A percentile compares a stretch with the other conserved stretches of the same genome.
Conservation (phyloP, 129 eudicot genomes). For the Logfia minima region DNA sequence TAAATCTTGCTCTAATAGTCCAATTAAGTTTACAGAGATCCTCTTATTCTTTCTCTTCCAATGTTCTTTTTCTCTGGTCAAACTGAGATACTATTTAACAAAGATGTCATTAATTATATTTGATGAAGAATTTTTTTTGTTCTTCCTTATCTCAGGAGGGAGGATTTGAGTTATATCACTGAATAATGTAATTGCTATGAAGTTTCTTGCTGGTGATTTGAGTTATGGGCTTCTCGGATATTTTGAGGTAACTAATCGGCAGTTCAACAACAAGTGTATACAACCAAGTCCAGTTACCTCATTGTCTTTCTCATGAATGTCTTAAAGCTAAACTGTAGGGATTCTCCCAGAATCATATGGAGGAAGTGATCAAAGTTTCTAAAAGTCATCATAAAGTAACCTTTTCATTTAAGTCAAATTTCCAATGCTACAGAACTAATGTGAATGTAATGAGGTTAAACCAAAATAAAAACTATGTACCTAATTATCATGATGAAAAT, state of each 20-base stretch:
- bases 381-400: constrained; percentile 89
- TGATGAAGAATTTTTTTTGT: too few species aligned
- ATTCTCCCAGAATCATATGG: constrained; percentile 91
- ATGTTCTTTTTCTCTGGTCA: too few species aligned
- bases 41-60: too few species aligned
- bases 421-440: too few species aligned
- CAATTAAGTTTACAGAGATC: too few species aligned
- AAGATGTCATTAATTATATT: too few species aligned
- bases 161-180: constrained; percentile 91
- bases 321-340: constrained; percentile 58
- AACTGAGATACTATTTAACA: too few species aligned
- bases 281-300: constrained; percentile 4
- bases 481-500: too few species aligned
- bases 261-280: constrained; percentile 10
- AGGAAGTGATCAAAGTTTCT: constrained; percentile 92
- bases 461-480: too few species aligned
- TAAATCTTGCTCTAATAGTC: too few species aligned
- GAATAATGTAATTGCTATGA: constrained; percentile 92
- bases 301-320: constrained; percentile 23
- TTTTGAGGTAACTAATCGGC: constrained; percentile 65
- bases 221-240: constrained; percentile 90
- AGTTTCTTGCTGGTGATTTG: constrained; percentile 95
- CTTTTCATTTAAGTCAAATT: neutral
- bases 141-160: constrained; percentile 58
- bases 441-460: too few species aligned